Percentiles rank a stretch among this genome's conserved stretches.
phyloP scores from a whole-genome alignment of 2,329 filamentous ascomycete genomes.

The Cercospora zeina region DNA sequence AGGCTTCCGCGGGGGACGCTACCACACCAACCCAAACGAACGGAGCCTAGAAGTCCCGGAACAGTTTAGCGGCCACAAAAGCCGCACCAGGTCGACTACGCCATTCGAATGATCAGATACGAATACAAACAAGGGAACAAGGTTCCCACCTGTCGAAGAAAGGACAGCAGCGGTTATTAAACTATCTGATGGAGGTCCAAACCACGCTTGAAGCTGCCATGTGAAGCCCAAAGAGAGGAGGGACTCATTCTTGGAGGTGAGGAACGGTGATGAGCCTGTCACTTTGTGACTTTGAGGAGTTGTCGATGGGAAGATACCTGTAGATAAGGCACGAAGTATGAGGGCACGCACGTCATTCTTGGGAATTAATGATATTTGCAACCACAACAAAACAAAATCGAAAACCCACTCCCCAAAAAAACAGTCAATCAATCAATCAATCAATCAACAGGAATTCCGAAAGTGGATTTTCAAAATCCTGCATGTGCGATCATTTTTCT shows the following conservation, averaged over 20 bases:
- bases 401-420: neutral
- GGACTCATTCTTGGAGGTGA: neutral
- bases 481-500: neutral
- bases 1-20: constrained; percentile 17
- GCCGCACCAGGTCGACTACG: neutral
- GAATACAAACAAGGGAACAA: neutral
- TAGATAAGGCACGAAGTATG: neutral
- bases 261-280: neutral
- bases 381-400: neutral
- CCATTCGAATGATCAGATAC: neutral
- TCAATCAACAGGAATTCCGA: neutral
- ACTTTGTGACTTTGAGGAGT: neutral
- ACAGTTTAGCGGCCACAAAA: neutral
- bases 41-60: constrained; percentile 9
- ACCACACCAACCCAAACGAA: constrained; percentile 13
- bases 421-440: neutral
- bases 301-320: neutral
- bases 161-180: neutral
- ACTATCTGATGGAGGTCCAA: neutral
- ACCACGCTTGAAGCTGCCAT: neutral
- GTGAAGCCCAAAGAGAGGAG: neutral
- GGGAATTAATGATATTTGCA: neutral
- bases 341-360: constrained; percentile 1
- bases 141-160: neutral
- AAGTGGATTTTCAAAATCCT: neutral